Evolutionary conservation across 2,329 filamentous ascomycete species (phyloP).

Genomic region (Penicillium sp.): DNA sequence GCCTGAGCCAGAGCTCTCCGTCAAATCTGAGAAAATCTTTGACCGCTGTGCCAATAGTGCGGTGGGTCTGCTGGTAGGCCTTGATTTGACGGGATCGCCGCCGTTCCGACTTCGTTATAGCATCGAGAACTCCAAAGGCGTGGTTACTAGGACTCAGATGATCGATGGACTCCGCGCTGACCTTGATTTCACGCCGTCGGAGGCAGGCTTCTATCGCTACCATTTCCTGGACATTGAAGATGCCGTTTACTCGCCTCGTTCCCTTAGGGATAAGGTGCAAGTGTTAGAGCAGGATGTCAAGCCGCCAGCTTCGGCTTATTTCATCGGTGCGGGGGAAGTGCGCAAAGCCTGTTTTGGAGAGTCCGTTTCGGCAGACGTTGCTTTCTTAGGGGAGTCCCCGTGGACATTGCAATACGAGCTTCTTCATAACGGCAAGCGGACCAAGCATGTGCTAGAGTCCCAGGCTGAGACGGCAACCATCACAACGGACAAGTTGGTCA

Average conservation of each 20-base stretch:
- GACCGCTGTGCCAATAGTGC: constrained; percentile 95
- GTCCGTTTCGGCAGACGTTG: constrained; percentile 68
- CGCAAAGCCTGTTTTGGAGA: constrained; percentile 78
- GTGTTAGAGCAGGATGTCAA: constrained; percentile 85
- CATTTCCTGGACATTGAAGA: constrained; percentile 79
- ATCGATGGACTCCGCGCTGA: constrained; percentile 76
- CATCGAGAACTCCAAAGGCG: constrained; percentile 60
- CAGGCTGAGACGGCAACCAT: constrained; percentile 64
- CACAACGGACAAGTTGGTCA: constrained; percentile 67
- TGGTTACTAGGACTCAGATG: constrained; percentile 52
- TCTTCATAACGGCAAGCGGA: constrained; percentile 81
- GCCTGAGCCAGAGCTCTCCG: constrained; percentile 72
- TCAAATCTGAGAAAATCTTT: constrained; percentile 76
- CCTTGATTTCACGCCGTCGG: constrained; percentile 74
- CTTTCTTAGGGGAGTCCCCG: constrained; percentile 76
- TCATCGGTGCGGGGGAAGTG: constrained; percentile 57
- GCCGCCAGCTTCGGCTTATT: constrained; percentile 76
- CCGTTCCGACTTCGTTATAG: constrained; percentile 83
- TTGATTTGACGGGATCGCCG: constrained; percentile 88
- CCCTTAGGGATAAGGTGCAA: constrained; percentile 60
- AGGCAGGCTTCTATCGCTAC: constrained; percentile 84
- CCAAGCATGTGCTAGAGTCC: constrained; percentile 65
- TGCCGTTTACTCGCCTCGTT: constrained; percentile 68
- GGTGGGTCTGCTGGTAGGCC: constrained; percentile 80
- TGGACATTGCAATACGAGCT: constrained; percentile 92